Base-by-base conservation (phyloP, 1,139 yeast species). In the Spencermartinsiella ligniputridi region DNA sequence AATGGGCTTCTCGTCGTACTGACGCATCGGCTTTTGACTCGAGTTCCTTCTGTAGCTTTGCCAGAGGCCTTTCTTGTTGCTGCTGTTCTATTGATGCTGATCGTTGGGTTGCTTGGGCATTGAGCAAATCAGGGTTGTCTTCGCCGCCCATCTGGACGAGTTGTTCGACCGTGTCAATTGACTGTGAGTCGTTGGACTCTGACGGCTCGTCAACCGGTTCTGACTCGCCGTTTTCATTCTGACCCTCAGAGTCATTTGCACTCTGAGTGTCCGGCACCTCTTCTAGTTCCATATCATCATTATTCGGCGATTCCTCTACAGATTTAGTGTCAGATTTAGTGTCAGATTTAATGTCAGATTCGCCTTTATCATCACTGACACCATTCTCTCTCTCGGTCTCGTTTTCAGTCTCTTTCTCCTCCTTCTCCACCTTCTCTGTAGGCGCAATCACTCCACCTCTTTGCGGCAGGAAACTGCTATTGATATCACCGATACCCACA, bases 401-500 rank as follows among this genome's bases (percentile, higher is more conserved):
- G 9, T 27, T 32, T 25, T 17, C 34, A 9, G 37, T 42, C 8
- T 24, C 9, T n/a, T 42, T 20, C 3, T 40, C 40, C 3, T 30
- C 35, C 3, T 21, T 18, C 12, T 36, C 34, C n/a, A 19, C 27
- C 3, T 16, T 38, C 3, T 6, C 13, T 13, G 16, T 33, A n/a
- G 19, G 32, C 8, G 33, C 38, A 3, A 30, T 13, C 61, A 53
- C 60, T 47, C 89, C 84, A 48, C 74, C 78, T 54, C 84, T 88
- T 55, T 85, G 82, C 0, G 98, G 97, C 48, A 92, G 69, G 61
- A 88, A 89, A 54, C 90, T 83, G 18, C 96, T 87, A 61, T 94
- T 94, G 58, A 94, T 94, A 70, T 94, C 99, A 27, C 99, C 99
- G 49, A 92, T 88, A 9, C 97, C 97, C 35, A 89, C 95, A 58